Evolutionary conservation across 2,329 filamentous ascomycete species (phyloP).

Genomic region (Colletotrichum sidae): DNA sequence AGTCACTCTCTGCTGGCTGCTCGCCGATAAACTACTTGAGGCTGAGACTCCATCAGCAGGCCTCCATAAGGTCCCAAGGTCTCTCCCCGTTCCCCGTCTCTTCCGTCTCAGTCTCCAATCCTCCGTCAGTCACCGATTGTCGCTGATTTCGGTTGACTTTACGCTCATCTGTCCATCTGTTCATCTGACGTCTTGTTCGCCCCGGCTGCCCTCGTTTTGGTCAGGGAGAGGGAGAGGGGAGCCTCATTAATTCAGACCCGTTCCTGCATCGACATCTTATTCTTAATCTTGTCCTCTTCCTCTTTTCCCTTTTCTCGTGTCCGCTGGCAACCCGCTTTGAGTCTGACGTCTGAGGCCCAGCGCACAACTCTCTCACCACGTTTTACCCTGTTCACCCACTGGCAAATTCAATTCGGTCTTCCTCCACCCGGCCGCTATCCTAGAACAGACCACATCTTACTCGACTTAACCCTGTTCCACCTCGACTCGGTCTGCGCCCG

Average conservation of each 20-base stretch:
- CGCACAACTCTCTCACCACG: slow-evolving; percentile 7
- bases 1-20: slow-evolving; percentile 14
- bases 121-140: slow-evolving; percentile 5
- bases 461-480: slow-evolving; percentile 4
- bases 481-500: slow-evolving; percentile 2
- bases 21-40: slow-evolving; percentile 42
- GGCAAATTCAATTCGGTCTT: neutral
- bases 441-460: slow-evolving; percentile 23
- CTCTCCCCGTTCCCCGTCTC: slow-evolving; percentile 25
- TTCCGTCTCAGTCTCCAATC: slow-evolving; percentile 11
- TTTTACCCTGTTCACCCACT: slow-evolving; percentile 11
- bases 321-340: no score
- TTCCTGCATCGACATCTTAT: slow-evolving; percentile 43
- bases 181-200: slow-evolving; percentile 36
- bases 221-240: slow-evolving; percentile 23
- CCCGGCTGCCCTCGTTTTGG: slow-evolving; percentile 18
- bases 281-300: slow-evolving; percentile 24
- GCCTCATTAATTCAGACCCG: slow-evolving; percentile 39
- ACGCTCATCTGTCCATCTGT: slow-evolving; percentile 43
- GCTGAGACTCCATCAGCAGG: slow-evolving; percentile 58
- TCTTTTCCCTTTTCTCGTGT: slow-evolving; percentile 28
- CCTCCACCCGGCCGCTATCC: slow-evolving; percentile 17
- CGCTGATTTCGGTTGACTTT: slow-evolving; percentile 33
- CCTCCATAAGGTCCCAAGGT: slow-evolving; percentile 39
- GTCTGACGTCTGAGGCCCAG: no score